Base-by-base conservation (phyloP, 768 basidiomycete genomes). In the Tulasnella sp. region DNA sequence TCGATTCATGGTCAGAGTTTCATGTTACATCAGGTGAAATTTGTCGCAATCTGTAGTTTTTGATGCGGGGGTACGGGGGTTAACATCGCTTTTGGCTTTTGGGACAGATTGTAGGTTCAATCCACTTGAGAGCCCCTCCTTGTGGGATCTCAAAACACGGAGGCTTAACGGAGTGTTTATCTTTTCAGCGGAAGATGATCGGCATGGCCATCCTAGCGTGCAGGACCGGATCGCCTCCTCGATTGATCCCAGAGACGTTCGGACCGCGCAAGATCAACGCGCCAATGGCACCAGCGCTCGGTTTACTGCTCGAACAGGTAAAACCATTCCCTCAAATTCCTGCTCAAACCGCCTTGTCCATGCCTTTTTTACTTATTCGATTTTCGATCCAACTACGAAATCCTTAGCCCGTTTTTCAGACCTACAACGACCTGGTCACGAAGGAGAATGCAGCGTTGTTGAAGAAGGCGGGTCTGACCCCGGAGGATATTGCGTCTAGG, bases 1-100 rank as follows among this genome's bases (percentile, higher is more conserved):
- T 75, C 87, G 61, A 86, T 96, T 69, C 92, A 98, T 68, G 96
- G 95, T 0, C 96, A 99, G 71, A 93, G 90, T 66, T 99, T 99
- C 71, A 98, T 99, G 96, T 73, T 99, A 56, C 95, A 99, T 71
- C 96, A 99, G 77, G 93, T 93, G 66, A 55, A 77, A 73, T 48
- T 48, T 7, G 9, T 44, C 44, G 26, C 44, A n/a, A n/a, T n/a
- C n/a, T n/a, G n/a, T n/a, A n/a, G n/a, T n/a, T n/a, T n/a, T n/a
- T n/a, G n/a, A n/a, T n/a, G n/a, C n/a, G n/a, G n/a, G n/a, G n/a
- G n/a, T n/a, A n/a, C n/a, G n/a, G n/a, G n/a, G n/a, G n/a, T n/a
- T n/a, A n/a, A n/a, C n/a, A n/a, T n/a, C n/a, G n/a, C n/a, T n/a
- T n/a, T n/a, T n/a, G n/a, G n/a, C n/a, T n/a, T n/a, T n/a, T n/a